Evolutionary conservation across 2,329 filamentous ascomycete genomes (phyloP), one percentile per base, ranked within the genome.

Genomic region (Verticillium tricorpus): DNA sequence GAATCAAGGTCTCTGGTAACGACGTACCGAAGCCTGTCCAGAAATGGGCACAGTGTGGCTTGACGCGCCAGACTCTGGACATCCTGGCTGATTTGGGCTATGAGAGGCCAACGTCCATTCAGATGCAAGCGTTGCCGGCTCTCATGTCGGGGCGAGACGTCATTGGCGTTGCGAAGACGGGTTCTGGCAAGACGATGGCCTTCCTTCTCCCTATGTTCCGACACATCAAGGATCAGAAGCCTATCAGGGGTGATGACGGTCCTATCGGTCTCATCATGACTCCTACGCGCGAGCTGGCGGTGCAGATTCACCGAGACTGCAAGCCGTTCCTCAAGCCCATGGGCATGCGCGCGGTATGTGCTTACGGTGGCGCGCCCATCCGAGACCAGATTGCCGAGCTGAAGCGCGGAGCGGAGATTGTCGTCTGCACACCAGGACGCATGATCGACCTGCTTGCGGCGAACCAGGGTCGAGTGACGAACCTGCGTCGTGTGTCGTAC

Each of bases 91-190:
- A 85, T 60, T 79, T 97, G 40, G 90, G 91, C 7, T 99, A 93
- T 73, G 90, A 96, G 61, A 90, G 88, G 71, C 93, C 95, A 0
- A 98, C 95, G 0, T 86, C 94, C 0, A 98, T 99, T 69, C 95
- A 99, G 75, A 89, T 93, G 75, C 95, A 99, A 75, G 95, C 95
- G 2, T 88, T 98, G 63, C 95, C 95, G 2, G 89, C 93, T 11
- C 91, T 97, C 70, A 97, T 98, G 91, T 96, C 93, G 32, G 95
- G 95, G 11, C 87, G 93, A 67, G 95, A 99, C 78, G 91, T 97
- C 40, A 92, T 99, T 66, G 95, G 93, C 67, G 93, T 99, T 60
- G 95, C 95, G 19, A 98, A 98, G 79, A 99, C 95, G 31, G 95
- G 95, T 5, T 98, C 95, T 31, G 95, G 95, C 73, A 99, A 99